Evolutionary conservation across 2,329 filamentous ascomycete genomes (phyloP).

Genomic region (Clonostachys chloroleuca): DNA sequence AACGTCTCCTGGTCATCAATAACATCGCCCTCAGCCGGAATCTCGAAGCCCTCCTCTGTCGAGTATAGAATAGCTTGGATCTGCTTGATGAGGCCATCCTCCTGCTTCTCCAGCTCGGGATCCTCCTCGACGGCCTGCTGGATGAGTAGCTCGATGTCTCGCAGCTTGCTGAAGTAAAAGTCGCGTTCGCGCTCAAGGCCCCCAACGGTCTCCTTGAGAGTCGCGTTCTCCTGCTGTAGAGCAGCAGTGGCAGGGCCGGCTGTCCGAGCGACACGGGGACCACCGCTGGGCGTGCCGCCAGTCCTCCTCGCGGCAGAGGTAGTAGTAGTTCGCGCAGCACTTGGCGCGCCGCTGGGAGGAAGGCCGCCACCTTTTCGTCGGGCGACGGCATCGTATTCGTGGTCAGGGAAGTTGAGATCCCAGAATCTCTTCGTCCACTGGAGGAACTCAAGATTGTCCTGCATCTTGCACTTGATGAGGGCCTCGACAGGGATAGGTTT

Average conservation of each 20-base stretch:
- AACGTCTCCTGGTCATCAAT: conserved; percentile 79
- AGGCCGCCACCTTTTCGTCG: conserved; percentile 75
- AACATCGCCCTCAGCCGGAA: conserved; percentile 72
- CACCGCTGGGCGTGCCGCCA: conserved; percentile 59
- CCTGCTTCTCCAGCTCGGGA: conserved; percentile 89
- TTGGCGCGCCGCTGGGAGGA: conserved; percentile 40
- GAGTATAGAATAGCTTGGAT: conserved; percentile 97
- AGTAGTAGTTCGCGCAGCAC: conserved; percentile 32
- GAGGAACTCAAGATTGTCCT: conserved; percentile 98
- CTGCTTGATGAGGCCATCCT: conserved; percentile 86
- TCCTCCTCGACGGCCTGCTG: conserved; percentile 92
- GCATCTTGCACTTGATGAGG: conserved; percentile 98
- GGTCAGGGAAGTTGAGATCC: conserved; percentile 97
- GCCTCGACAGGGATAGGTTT: conserved; percentile 84
- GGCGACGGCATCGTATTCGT: conserved; percentile 88
- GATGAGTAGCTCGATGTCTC: conserved; percentile 92
- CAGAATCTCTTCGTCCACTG: conserved; percentile 97
- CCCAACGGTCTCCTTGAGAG: conserved; percentile 90
- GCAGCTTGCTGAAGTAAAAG: conserved; percentile 98
- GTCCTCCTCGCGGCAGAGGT: conserved; percentile 48
- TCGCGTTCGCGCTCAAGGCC: conserved; percentile 94
- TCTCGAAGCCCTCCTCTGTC: conserved; percentile 90
- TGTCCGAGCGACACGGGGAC: conserved; percentile 38
- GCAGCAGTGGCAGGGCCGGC: conserved; percentile 62
- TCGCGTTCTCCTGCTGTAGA: conserved; percentile 78